A percentile compares a stretch with the other conserved stretches of the same genome.
These are phyloP conservation scores for Penicillium longicatenatum DNA, from an alignment of 495 filamentous ascomycete genomes.

Conservation along the genomic window DNA sequence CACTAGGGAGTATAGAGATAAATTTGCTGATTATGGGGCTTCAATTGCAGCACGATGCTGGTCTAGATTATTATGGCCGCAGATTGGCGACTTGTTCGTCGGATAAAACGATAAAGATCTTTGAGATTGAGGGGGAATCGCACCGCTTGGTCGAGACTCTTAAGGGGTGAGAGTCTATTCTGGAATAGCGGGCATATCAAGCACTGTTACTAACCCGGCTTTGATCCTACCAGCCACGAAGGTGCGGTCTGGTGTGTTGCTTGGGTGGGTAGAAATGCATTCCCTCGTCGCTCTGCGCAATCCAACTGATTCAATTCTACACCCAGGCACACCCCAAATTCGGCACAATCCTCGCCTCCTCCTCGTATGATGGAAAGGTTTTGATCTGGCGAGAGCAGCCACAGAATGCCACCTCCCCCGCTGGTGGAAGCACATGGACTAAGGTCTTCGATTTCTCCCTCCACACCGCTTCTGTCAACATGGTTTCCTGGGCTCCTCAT, in stretches of 20 bases:
- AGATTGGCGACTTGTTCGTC: constrained; percentile 96
- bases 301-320: constrained; percentile 17
- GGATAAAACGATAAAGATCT: constrained; percentile 98
- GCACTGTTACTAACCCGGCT: constrained; percentile 6
- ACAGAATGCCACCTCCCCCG: constrained; percentile 45
- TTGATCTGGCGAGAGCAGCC: constrained; percentile 94
- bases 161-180: constrained; percentile 71
- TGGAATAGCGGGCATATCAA: not conserved
- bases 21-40: constrained; percentile 11
- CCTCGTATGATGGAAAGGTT: constrained; percentile 95
- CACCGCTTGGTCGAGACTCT: constrained; percentile 91
- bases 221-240: constrained; percentile 66
- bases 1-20: not conserved
- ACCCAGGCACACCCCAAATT: constrained; percentile 89
- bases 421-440: constrained; percentile 62
- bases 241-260: constrained; percentile 95
- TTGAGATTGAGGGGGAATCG: constrained; percentile 92
- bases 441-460: constrained; percentile 87
- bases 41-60: constrained; percentile 81
- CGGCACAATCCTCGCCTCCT: constrained; percentile 93
- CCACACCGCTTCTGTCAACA: constrained; percentile 93
- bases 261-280: constrained; percentile 61
- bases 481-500: constrained; percentile 95
- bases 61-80: constrained; percentile 96
- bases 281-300: constrained; percentile 10